These are phyloP conservation scores for Stachybotrys chlorohalonatus DNA, from an alignment of 2,329 filamentous ascomycete species.

Conservation along the genomic window DNA sequence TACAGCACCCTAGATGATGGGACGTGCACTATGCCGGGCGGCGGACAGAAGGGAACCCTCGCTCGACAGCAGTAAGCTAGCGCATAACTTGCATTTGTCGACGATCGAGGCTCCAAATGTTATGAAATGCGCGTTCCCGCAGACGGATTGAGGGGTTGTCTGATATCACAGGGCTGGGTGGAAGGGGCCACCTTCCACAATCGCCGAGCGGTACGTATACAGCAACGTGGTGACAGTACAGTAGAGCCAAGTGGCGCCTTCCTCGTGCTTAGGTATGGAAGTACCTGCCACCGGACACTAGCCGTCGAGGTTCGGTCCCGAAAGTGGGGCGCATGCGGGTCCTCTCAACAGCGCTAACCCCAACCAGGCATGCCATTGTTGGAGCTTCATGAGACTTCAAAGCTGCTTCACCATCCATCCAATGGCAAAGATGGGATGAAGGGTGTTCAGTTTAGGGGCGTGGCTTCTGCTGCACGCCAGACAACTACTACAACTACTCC, in stretches of 20 bases:
- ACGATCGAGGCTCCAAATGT: not conserved
- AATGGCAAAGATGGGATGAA: no score
- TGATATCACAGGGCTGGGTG: not conserved
- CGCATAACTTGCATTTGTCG: not conserved
- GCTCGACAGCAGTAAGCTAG: not conserved
- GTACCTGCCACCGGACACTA: not conserved
- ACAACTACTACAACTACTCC: no score
- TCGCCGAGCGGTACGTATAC: no score
- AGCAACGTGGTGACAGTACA: no score
- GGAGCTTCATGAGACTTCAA: no score
- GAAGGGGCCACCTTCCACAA: not conserved
- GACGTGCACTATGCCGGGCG: no score
- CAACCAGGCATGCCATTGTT: no score
- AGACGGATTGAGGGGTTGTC: not conserved
- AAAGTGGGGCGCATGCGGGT: not conserved
- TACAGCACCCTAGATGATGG: no score
- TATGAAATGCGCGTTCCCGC: not conserved
- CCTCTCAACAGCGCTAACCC: not conserved
- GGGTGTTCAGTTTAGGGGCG: no score
- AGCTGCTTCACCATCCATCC: no score
- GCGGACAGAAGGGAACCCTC: not conserved
- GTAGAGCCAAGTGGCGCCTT: no score
- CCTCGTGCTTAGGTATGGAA: not conserved
- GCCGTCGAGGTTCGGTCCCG: not conserved
- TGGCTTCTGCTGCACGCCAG: no score